Percentiles rank a stretch among this genome's conserved stretches.
phyloP scores from a whole-genome alignment of 2,329 filamentous ascomycete species.

The Parafenestella ontariensis region DNA sequence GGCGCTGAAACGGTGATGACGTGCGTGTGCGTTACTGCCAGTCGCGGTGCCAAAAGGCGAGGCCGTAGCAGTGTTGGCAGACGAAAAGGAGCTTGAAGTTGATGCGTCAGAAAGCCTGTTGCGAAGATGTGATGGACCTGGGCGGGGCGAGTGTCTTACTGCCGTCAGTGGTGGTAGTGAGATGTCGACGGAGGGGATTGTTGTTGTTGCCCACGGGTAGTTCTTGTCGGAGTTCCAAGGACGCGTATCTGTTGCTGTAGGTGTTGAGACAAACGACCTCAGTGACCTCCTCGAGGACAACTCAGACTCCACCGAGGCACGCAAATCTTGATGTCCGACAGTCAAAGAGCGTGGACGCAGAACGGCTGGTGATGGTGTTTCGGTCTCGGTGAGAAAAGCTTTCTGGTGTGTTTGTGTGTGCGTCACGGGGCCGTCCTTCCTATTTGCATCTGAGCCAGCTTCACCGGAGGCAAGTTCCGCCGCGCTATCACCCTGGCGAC shows the following conservation, averaged over 20 bases:
- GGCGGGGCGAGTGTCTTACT: conserved; percentile 33
- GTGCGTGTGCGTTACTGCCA: conserved; percentile 19
- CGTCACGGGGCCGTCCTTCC: conserved; percentile 11
- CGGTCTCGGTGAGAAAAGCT: conserved; percentile 31
- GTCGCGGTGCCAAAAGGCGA: conserved; percentile 20
- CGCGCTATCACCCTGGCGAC: conserved; percentile 11
- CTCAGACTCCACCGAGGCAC: conserved; percentile 25
- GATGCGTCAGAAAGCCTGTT: conserved; percentile 37
- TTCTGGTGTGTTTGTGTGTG: conserved; percentile 20
- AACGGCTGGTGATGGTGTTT: conserved; percentile 30
- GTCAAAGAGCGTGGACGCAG: conserved; percentile 34
- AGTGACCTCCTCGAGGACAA: conserved; percentile 35
- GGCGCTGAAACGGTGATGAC: conserved; percentile 27
- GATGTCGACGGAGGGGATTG: conserved; percentile 48
- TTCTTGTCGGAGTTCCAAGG: conserved; percentile 59
- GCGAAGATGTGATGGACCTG: conserved; percentile 40
- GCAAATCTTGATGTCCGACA: conserved; percentile 21
- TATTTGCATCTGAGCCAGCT: conserved; percentile 15
- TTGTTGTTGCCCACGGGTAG: conserved; percentile 54
- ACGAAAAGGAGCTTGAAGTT: conserved; percentile 28
- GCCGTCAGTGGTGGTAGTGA: conserved; percentile 48
- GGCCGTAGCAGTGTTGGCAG: conserved; percentile 18
- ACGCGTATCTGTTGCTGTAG: conserved; percentile 45
- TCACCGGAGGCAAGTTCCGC: conserved; percentile 13
- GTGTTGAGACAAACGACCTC: conserved; percentile 33